Evolutionary conservation across 192 early-diverging fungal genomes (phyloP).

Genomic region (Chytriomyces hyalinus): DNA sequence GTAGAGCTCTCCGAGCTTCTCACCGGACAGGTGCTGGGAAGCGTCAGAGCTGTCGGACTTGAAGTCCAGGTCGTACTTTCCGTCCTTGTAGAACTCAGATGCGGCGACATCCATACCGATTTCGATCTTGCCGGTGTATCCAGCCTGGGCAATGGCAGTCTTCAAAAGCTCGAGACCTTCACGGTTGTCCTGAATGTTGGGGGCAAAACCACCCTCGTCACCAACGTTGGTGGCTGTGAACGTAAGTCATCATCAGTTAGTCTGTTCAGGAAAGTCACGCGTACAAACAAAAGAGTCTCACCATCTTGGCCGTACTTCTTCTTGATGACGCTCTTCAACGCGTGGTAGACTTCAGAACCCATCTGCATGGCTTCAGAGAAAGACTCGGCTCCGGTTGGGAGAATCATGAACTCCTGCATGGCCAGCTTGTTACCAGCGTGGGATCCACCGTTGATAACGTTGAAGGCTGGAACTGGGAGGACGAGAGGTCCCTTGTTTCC

Average conservation of each 20-base stretch:
- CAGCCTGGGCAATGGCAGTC: slow-evolving; percentile 89
- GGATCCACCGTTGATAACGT: slow-evolving; percentile 99
- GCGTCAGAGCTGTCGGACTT: slow-evolving; percentile 88
- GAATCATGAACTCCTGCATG: slow-evolving; percentile 99
- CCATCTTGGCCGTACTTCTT: slow-evolving; percentile 96
- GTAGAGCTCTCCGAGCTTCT: slow-evolving; percentile 87
- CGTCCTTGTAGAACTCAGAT: slow-evolving; percentile 96
- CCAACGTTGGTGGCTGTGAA: slow-evolving; percentile 91
- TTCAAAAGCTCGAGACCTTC: slow-evolving; percentile 94
- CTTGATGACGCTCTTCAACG: slow-evolving; percentile 97
- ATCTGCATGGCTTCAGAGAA: slow-evolving; percentile 98
- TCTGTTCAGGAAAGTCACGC: not conserved
- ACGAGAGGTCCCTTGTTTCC: slow-evolving; percentile 83
- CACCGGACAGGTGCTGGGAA: slow-evolving; percentile 72
- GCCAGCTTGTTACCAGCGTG: slow-evolving; percentile 99
- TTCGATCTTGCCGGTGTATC: slow-evolving; percentile 94
- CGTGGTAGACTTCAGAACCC: slow-evolving; percentile 96
- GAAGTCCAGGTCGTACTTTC: slow-evolving; percentile 98
- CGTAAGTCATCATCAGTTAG: slow-evolving; percentile 7
- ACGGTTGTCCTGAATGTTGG: slow-evolving; percentile 95
- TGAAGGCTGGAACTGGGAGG: slow-evolving; percentile 95
- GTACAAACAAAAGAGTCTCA: not conserved
- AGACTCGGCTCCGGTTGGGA: slow-evolving; percentile 90
- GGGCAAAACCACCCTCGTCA: slow-evolving; percentile 99
- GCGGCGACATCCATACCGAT: slow-evolving; percentile 99